Evolutionary conservation across 2,329 filamentous ascomycete species (phyloP).

Genomic region (Aspergillus sp.): DNA sequence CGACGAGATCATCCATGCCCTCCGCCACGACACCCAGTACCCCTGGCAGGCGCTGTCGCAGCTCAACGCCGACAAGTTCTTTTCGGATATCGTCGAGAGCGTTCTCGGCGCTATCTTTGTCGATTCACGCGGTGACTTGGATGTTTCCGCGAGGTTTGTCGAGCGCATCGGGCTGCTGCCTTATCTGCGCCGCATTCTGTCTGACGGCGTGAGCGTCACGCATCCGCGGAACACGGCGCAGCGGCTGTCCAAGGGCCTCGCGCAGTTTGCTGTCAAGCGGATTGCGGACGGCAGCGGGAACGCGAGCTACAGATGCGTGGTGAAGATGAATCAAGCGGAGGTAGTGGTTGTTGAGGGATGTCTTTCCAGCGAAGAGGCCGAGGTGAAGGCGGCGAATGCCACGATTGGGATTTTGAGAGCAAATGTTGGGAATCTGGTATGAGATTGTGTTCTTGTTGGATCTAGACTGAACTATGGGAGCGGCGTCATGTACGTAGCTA

Average conservation of each 20-base stretch:
- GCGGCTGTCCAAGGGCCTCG: constrained; percentile 45
- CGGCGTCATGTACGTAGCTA: neutral
- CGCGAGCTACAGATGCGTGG: constrained; percentile 23
- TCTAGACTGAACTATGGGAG: neutral
- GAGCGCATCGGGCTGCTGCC: constrained; percentile 63
- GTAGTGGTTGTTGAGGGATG: constrained; percentile 23
- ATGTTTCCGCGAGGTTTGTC: constrained; percentile 60
- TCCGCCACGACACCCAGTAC: constrained; percentile 57
- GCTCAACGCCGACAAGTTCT: constrained; percentile 70
- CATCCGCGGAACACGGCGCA: constrained; percentile 70
- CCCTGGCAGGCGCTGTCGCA: constrained; percentile 74
- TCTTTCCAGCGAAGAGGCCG: constrained; percentile 28
- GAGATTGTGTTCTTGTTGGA: neutral
- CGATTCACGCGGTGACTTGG: constrained; percentile 65
- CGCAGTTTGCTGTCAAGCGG: constrained; percentile 18
- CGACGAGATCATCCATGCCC: constrained; percentile 47
- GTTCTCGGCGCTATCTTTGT: constrained; percentile 80
- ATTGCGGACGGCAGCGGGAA: constrained; percentile 9
- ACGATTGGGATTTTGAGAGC: constrained; percentile 15
- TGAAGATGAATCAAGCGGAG: constrained; percentile 14
- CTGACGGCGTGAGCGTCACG: constrained; percentile 53
- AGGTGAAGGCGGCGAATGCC: constrained; percentile 24
- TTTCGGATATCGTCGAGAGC: constrained; percentile 80
- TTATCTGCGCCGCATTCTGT: constrained; percentile 62
- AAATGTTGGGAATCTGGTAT: neutral